phyloP scores from a whole-genome alignment of 208 protist genomes.

The Acanthamoeba triangularis region DNA sequence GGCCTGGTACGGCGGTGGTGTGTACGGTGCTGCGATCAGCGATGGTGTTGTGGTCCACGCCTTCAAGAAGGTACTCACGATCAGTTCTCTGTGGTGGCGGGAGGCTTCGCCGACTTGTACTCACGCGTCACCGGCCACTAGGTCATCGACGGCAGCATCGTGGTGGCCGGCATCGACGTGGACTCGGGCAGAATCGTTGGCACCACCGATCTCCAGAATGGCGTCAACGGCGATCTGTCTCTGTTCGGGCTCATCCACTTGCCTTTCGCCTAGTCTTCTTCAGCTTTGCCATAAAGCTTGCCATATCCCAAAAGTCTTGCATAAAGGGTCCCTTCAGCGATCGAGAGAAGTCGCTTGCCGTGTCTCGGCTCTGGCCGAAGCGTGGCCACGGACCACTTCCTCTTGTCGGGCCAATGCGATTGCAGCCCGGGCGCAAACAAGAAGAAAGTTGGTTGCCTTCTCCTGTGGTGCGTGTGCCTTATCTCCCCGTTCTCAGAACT shows the following conservation, averaged over 20 bases:
- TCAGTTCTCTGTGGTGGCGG: no score
- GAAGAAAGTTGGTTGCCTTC: neutral
- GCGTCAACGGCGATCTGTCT: neutral
- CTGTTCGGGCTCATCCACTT: neutral
- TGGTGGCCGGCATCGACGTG: conserved; percentile 24
- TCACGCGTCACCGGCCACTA: neutral
- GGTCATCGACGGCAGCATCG: conserved; percentile 14
- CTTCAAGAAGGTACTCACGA: neutral
- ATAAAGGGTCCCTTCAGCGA: no score
- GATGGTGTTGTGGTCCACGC: neutral
- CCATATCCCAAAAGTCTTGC: no score
- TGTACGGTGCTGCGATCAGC: conserved; percentile 14
- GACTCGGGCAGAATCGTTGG: neutral
- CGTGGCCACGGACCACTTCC: neutral
- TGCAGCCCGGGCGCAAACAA: no score
- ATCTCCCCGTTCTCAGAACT: neutral
- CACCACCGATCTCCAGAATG: conserved; percentile 3
- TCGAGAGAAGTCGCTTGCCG: no score
- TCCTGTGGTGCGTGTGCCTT: neutral
- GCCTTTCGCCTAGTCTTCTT: neutral
- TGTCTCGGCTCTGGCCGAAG: no score
- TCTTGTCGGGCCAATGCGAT: neutral
- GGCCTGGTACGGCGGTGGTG: conserved; percentile 34
- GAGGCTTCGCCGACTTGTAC: no score
- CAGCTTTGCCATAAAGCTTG: no score